Conservation (phyloP, 2,329 filamentous ascomycete species). For the Colletotrichum cereale region DNA sequence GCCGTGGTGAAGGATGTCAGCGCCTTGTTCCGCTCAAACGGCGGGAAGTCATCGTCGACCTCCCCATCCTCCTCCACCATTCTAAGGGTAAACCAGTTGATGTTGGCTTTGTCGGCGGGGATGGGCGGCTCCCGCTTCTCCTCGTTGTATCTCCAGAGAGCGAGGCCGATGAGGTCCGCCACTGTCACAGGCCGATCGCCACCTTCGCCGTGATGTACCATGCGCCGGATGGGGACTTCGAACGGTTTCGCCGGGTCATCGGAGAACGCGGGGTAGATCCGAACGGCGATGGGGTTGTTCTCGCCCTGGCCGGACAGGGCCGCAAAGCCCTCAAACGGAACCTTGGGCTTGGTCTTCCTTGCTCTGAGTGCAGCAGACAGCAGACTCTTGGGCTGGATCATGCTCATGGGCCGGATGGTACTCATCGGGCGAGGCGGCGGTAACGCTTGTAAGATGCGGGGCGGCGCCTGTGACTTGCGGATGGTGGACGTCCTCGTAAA, state of each 20-base stretch:
- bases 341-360: constrained; percentile 75
- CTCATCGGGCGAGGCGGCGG: constrained; percentile 79
- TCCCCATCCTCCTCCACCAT: constrained; percentile 90
- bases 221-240: constrained; percentile 78
- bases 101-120: constrained; percentile 74
- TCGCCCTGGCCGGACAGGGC: constrained; percentile 83
- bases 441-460: constrained; percentile 72
- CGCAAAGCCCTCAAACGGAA: constrained; percentile 83
- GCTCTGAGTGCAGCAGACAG: constrained; percentile 80
- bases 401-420: constrained; percentile 73
- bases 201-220: constrained; percentile 75
- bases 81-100: constrained; percentile 85
- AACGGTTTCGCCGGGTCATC: constrained; percentile 73
- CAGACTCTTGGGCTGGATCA: constrained; percentile 77
- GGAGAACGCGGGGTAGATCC: constrained; percentile 82
- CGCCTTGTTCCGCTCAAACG: constrained; percentile 79
- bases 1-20: constrained; percentile 85
- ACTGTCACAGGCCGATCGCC: constrained; percentile 76
- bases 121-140: constrained; percentile 79
- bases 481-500: constrained; percentile 73
- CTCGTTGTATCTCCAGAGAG: constrained; percentile 82
- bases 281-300: constrained; percentile 79
- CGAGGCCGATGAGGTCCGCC: constrained; percentile 84
- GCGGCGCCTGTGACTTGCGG: constrained; percentile 69
- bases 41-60: constrained; percentile 87